Percentiles rank a stretch among this genome's conserved stretches.
phyloP scores from a whole-genome alignment of 108 stramenopile genomes.

The Nitzschia palea region DNA sequence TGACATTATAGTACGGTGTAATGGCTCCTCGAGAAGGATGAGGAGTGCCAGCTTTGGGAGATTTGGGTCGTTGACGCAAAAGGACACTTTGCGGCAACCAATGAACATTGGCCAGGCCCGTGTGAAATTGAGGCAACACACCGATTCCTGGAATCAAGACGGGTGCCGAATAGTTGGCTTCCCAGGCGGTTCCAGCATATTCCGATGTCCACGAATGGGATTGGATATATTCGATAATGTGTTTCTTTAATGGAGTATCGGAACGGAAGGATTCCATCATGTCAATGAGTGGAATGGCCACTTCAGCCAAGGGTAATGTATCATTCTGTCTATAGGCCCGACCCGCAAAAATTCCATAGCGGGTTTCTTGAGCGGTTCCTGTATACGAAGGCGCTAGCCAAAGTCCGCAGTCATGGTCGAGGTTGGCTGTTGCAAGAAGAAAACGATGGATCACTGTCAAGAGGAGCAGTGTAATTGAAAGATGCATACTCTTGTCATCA shows the following conservation, averaged over 20 bases:
- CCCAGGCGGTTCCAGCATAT: conserved; percentile 29
- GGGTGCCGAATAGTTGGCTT: conserved; percentile 28
- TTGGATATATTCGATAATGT: conserved; percentile 36
- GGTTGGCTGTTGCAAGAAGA: too few relatives aligned
- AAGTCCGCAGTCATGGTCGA: conserved; percentile 37
- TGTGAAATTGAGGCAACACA: conserved; percentile 39
- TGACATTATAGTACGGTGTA: conserved; percentile 62
- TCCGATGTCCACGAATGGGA: conserved; percentile 38
- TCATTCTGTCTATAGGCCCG: conserved; percentile 26
- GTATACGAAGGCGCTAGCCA: conserved; percentile 47
- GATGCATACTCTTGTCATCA: too few relatives aligned
- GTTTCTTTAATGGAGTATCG: background rate
- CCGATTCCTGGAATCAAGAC: conserved; percentile 43
- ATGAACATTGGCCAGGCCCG: conserved; percentile 42
- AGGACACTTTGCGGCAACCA: conserved; percentile 31
- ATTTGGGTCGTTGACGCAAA: conserved; percentile 13
- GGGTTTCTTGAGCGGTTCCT: conserved; percentile 12
- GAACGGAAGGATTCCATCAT: conserved; percentile 15
- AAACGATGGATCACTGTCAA: too few relatives aligned
- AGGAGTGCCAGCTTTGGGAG: conserved; percentile 25
- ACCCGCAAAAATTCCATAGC: conserved; percentile 51
- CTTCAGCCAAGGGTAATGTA: conserved; percentile 37
- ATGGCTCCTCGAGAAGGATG: conserved; percentile 61
- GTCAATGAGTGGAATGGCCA: conserved; percentile 56
- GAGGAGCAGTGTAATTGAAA: too few relatives aligned